phyloP scores from a whole-genome alignment of 2,329 filamentous ascomycete species.

The Microdochium nivale region DNA sequence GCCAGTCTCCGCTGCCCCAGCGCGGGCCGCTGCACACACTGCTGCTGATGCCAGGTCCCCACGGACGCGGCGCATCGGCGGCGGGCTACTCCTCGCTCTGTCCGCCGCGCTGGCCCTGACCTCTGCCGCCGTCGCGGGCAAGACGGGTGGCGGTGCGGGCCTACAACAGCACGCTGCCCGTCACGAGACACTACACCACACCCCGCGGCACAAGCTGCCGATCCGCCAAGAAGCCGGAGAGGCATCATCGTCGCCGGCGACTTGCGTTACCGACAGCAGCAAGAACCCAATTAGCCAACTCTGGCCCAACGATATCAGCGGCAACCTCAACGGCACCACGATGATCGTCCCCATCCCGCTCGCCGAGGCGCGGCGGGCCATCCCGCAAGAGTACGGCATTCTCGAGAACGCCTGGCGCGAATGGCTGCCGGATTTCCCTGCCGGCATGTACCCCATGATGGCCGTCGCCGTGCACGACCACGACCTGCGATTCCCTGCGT shows the following conservation, averaged over 20 bases:
- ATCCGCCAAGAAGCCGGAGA: background rate
- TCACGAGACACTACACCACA: background rate
- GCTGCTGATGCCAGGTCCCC: background rate
- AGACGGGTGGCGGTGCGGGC: background rate
- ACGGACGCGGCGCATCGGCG: background rate
- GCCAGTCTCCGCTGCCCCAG: too few species aligned
- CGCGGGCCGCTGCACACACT: background rate
- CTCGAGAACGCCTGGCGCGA: conserved; percentile 36
- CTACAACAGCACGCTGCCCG: too few species aligned
- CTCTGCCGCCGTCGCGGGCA: background rate
- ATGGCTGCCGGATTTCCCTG: conserved; percentile 38
- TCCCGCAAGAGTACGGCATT: conserved; percentile 40
- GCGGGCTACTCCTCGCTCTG: background rate
- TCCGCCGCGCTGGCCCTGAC: background rate
- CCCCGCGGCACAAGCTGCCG: background rate
- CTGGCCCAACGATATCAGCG: conserved; percentile 39
- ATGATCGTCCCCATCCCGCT: conserved; percentile 42
- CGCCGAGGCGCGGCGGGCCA: conserved; percentile 31
- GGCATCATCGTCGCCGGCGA: background rate
- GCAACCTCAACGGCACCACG: conserved; percentile 44
- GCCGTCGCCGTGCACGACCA: conserved; percentile 41
- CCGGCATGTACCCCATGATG: conserved; percentile 43
- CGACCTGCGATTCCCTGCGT: conserved; percentile 34
- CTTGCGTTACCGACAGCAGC: conserved; percentile 18
- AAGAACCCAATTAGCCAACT: conserved; percentile 39